These are phyloP conservation scores for Tubosaeta sp. DNA, from an alignment of 768 basidiomycete genomes.

Conservation along the genomic window DNA sequence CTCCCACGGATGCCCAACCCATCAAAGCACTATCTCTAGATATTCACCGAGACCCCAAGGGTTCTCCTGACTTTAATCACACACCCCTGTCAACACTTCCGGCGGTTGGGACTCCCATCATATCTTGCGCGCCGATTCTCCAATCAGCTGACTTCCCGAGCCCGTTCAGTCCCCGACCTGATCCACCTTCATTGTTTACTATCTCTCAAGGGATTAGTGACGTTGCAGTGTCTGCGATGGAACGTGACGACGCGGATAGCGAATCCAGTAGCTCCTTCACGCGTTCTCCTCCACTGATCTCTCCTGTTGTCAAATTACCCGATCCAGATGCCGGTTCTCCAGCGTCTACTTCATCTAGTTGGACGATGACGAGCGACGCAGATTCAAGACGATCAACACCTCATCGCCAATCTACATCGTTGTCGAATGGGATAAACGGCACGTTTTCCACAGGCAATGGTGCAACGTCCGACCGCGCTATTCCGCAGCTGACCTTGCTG, in stretches of 20 bases:
- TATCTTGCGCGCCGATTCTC: slow-evolving; percentile 11
- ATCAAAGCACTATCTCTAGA: slow-evolving; percentile 10
- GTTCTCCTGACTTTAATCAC: slow-evolving; percentile 22
- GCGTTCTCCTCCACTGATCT: slow-evolving; percentile 27
- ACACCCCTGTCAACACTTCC: slow-evolving; percentile 31
- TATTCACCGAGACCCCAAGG: slow-evolving; percentile 4
- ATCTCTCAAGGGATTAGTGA: slow-evolving; percentile 17
- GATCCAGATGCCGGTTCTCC: slow-evolving; percentile 21
- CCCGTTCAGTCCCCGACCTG: slow-evolving; percentile 31
- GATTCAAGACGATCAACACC: slow-evolving; percentile 16
- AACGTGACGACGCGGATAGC: slow-evolving; percentile 13
- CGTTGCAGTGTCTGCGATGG: neutral
- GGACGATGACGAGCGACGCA: slow-evolving; percentile 26
- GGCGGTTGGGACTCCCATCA: slow-evolving; percentile 27
- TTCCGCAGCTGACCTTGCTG: slow-evolving; percentile 28
- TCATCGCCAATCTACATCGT: slow-evolving; percentile 4
- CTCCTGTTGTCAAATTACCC: slow-evolving; percentile 28
- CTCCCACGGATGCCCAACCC: slow-evolving; percentile 16
- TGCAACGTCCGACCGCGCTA: slow-evolving; percentile 6
- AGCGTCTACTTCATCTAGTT: slow-evolving; percentile 26
- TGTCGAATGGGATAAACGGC: slow-evolving; percentile 10
- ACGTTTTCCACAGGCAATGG: slow-evolving; percentile 4
- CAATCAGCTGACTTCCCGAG: slow-evolving; percentile 14
- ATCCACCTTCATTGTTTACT: slow-evolving; percentile 14
- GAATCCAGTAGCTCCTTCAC: slow-evolving; percentile 22